Percentiles rank a stretch among this genome's conserved stretches.
These are phyloP conservation scores for Botrytis squamosa DNA, from an alignment of 2,329 filamentous ascomycete species.

Conservation along the genomic window DNA sequence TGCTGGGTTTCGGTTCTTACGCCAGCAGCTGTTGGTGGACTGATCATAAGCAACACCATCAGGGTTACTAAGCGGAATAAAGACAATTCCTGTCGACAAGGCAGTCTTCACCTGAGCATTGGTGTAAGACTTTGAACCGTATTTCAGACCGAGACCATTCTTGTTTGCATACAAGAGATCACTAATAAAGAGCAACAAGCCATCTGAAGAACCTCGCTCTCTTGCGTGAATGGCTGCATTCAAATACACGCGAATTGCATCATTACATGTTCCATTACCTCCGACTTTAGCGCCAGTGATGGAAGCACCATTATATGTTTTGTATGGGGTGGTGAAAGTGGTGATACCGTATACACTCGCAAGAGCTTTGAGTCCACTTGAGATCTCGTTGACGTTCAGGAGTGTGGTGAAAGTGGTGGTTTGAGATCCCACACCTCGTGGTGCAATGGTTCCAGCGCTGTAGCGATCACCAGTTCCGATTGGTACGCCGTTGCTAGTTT, in stretches of 20 bases:
- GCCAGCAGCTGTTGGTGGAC: slow-evolving; percentile 50
- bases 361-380: slow-evolving; percentile 44
- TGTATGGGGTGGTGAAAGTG: slow-evolving; percentile 45
- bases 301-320: slow-evolving; percentile 44
- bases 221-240: slow-evolving; percentile 56
- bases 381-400: slow-evolving; percentile 45
- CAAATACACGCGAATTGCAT: slow-evolving; percentile 50
- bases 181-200: slow-evolving; percentile 56
- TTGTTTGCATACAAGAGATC: slow-evolving; percentile 56
- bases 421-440: slow-evolving; percentile 45
- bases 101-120: slow-evolving; percentile 51
- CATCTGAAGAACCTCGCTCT: slow-evolving; percentile 56
- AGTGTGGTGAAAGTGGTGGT: slow-evolving; percentile 43
- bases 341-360: slow-evolving; percentile 43
- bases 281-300: slow-evolving; percentile 47
- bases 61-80: slow-evolving; percentile 53
- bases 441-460: slow-evolving; percentile 42
- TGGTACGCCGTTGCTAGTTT: slow-evolving; percentile 33
- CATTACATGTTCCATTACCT: slow-evolving; percentile 43
- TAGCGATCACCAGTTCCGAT: slow-evolving; percentile 48
- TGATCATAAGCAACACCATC: slow-evolving; percentile 54
- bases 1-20: slow-evolving; percentile 54
- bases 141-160: slow-evolving; percentile 49
- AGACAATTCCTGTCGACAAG: slow-evolving; percentile 53
- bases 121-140: slow-evolving; percentile 52